Conservation (phyloP, 257 asterid species). For the Ajuga chamaepitys region DNA sequence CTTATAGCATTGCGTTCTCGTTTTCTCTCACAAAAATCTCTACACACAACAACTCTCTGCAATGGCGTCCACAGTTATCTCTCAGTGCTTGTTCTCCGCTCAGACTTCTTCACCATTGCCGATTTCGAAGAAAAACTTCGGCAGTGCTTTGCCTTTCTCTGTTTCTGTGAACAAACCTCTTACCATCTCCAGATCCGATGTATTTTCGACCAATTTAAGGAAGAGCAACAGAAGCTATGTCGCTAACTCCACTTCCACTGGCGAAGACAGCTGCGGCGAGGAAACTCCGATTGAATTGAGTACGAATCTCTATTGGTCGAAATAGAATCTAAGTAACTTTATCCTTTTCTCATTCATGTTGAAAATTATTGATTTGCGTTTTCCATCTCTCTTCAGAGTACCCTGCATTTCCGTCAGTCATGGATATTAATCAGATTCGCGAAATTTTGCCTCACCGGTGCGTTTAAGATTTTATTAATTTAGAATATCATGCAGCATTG, state of each 20-base stretch:
- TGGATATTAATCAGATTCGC: slow-evolving; percentile 85
- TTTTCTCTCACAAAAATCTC: background rate
- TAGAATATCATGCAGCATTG: no score
- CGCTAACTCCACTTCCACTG: slow-evolving; percentile 31
- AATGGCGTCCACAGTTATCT: slow-evolving; percentile 68
- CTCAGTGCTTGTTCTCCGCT: slow-evolving; percentile 46
- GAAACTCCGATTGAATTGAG: slow-evolving; percentile 84
- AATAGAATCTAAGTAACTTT: background rate
- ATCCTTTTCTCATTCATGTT: background rate
- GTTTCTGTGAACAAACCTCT: slow-evolving; percentile 26
- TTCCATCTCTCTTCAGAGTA: slow-evolving; percentile 31
- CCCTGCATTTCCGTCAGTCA: slow-evolving; percentile 69
- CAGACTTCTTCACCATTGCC: slow-evolving; percentile 29
- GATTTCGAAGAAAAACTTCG: slow-evolving; percentile 13
- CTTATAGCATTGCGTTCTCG: background rate
- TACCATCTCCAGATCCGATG: slow-evolving; percentile 29
- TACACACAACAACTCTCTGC: background rate
- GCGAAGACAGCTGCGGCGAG: slow-evolving; percentile 19
- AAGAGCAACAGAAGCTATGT: slow-evolving; percentile 22
- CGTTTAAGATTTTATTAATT: slow-evolving; percentile 8
- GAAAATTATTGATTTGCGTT: background rate
- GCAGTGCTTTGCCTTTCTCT: slow-evolving; percentile 20
- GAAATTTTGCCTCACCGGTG: slow-evolving; percentile 86
- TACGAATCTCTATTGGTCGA: slow-evolving; percentile 22
- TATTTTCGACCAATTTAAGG: slow-evolving; percentile 25